These are phyloP conservation scores for Pichia sp. DNA, from an alignment of 1,139 yeast species.

Conservation along the genomic window DNA sequence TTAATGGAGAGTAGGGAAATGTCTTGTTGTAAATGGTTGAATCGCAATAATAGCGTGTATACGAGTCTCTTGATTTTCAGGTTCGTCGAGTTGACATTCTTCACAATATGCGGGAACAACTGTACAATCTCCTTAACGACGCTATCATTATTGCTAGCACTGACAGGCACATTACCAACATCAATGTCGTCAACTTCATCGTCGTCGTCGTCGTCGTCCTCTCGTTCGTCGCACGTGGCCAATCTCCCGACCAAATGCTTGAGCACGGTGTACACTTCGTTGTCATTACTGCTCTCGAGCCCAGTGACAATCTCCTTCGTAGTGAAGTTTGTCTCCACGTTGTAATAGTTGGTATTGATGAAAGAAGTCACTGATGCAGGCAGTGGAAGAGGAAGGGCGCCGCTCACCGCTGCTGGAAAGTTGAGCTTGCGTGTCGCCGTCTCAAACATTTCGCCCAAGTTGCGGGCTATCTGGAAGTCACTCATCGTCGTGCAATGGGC, in stretches of 20 bases:
- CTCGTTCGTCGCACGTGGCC: slow-evolving; percentile 41
- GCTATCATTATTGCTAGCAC: slow-evolving; percentile 18
- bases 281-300: slow-evolving; percentile 46
- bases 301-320: slow-evolving; percentile 60
- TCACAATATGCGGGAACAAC: slow-evolving; percentile 83
- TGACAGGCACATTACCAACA: no score
- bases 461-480: slow-evolving; percentile 35
- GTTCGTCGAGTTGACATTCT: slow-evolving; percentile 72
- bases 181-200: neutral
- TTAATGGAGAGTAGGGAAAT: slow-evolving; percentile 83
- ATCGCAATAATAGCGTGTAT: slow-evolving; percentile 65
- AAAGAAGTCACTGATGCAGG: slow-evolving; percentile 24
- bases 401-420: slow-evolving; percentile 25
- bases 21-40: slow-evolving; percentile 83
- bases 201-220: neutral
- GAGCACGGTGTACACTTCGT: slow-evolving; percentile 69
- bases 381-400: slow-evolving; percentile 13
- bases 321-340: slow-evolving; percentile 17
- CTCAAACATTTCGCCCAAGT: slow-evolving; percentile 53
- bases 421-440: slow-evolving; percentile 50
- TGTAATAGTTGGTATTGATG: slow-evolving; percentile 19
- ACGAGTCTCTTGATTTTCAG: slow-evolving; percentile 70
- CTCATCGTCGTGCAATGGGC: no score
- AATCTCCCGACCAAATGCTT: slow-evolving; percentile 64
- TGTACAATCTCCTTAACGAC: slow-evolving; percentile 27